Base-by-base conservation (phyloP, 164 flowering plant genomes). In the Pachysandra terminalis region DNA sequence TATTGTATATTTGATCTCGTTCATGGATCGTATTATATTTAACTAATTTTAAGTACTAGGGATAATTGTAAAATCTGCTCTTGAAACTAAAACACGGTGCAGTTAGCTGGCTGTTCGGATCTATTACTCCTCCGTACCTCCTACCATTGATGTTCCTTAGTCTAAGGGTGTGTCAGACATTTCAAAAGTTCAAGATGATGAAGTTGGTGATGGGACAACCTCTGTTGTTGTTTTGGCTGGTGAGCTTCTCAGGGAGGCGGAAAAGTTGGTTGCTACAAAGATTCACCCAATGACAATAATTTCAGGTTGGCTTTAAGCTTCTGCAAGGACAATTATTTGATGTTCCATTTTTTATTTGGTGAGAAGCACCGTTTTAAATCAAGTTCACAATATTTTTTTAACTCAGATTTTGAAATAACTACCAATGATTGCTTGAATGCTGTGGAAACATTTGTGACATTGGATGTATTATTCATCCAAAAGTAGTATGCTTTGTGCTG, bases 171-270 rank as follows among this genome's bases (percentile, higher is more conserved):
- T 56, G 3, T 62, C 68, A 95, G 98, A 95, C 59, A 95, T 95
- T 61, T 95, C 97, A 45, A 95, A 95, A 79, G 97, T 92, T 56
- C 98, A 95, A 84, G 98, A 95, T 80, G 98, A 95, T 79, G 98
- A 92, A 78, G 99, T 95, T 78, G 99, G 99, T 68, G 99, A 95
- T 75, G 99, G 99, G 59, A 95, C 99, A 40, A 95, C 99, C 32
- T 95, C 98, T 19, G 99, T 95, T 72, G 99, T 90, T 76, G 99
- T 95, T 57, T 83, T 95, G 81, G 97, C 98, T 73, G 98, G 99
- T 21, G 99, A 95, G 73, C 94, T 95, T 63, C 70, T 95, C 19
- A 84, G 98, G 77, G 97, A 92, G 75, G 99, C 98, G 16, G 99
- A 95, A 76, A 95, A 95, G 77, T 75, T 92, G 70, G 82, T 95